These are phyloP conservation scores for Dryadomyces quercus-mongolicae DNA, from an alignment of 2,329 filamentous ascomycete species.

Conservation along the genomic window DNA sequence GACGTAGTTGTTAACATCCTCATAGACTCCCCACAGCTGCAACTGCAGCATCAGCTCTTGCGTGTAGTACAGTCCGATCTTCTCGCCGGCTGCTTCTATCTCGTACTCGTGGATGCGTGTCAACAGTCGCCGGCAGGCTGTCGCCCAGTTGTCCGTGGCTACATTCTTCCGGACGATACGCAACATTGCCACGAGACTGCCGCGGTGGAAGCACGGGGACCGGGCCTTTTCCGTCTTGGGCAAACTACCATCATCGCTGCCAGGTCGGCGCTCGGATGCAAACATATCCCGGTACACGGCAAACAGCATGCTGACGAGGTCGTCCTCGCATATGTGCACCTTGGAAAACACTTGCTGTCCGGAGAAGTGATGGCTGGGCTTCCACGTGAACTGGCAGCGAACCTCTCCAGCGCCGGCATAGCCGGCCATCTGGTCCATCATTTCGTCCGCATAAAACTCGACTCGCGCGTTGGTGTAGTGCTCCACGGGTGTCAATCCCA, in stretches of 20 bases:
- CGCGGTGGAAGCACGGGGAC: conserved; percentile 23
- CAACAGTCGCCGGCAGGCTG: conserved; percentile 15
- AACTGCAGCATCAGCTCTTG: conserved; percentile 25
- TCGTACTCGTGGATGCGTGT: not conserved
- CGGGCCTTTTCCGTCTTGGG: not conserved
- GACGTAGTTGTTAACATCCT: conserved; percentile 11
- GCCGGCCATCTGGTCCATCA: not conserved
- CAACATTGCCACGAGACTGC: conserved; percentile 26
- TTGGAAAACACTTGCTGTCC: not conserved
- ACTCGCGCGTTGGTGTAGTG: conserved; percentile 36
- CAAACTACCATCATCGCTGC: not conserved
- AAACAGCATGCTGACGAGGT: conserved; percentile 27
- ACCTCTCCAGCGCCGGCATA: conserved; percentile 7
- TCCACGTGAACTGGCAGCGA: conserved; percentile 23
- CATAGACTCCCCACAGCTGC: conserved; percentile 22
- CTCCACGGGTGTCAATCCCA: conserved; percentile 37
- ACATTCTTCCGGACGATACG: conserved; percentile 20
- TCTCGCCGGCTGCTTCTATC: too few species aligned
- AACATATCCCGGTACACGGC: conserved; percentile 34
- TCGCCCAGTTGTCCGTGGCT: conserved; percentile 13
- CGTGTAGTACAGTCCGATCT: conserved; percentile 9
- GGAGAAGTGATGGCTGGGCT: conserved; percentile 21
- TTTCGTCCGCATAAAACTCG: conserved; percentile 19
- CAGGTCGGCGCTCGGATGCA: conserved; percentile 4
- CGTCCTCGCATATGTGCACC: conserved; percentile 20